Conservation (phyloP, 2,329 filamentous ascomycete species). For the Fusarium palustre region DNA sequence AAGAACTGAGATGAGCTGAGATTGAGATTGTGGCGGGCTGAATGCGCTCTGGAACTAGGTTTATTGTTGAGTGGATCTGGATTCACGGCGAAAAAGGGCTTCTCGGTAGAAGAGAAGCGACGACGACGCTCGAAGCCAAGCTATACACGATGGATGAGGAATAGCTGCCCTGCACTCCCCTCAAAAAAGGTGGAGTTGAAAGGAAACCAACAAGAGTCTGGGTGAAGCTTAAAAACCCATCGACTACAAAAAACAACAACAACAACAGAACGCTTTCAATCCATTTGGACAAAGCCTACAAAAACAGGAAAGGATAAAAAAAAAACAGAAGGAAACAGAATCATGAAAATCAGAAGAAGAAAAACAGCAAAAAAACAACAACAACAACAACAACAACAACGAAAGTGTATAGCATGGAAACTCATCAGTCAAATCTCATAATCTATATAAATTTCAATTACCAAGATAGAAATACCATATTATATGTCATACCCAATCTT, state of each 20-base stretch:
- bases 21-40: constrained; percentile 32
- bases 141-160: constrained; percentile 31
- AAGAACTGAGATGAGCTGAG: constrained; percentile 11
- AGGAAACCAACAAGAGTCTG: constrained; percentile 18
- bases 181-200: constrained; percentile 22
- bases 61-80: constrained; percentile 19
- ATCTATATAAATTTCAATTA: neutral
- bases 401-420: neutral
- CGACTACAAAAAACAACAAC: constrained; percentile 9
- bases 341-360: neutral
- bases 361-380: constrained; percentile 8
- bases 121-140: constrained; percentile 23
- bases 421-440: constrained; percentile 6
- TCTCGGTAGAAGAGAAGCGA: constrained; percentile 28
- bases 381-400: too few species aligned
- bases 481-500: neutral
- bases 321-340: constrained; percentile 8
- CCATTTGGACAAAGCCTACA: constrained; percentile 21
- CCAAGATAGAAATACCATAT: neutral
- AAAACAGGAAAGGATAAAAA: neutral
- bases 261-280: constrained; percentile 15
- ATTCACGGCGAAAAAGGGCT: constrained; percentile 13
- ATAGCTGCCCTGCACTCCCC: constrained; percentile 27
- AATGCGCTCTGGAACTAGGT: constrained; percentile 29
- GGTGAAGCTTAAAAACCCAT: constrained; percentile 13